These are phyloP conservation scores for Carpinus fangiana DNA, from an alignment of 306 rosid genomes.

Conservation along the genomic window DNA sequence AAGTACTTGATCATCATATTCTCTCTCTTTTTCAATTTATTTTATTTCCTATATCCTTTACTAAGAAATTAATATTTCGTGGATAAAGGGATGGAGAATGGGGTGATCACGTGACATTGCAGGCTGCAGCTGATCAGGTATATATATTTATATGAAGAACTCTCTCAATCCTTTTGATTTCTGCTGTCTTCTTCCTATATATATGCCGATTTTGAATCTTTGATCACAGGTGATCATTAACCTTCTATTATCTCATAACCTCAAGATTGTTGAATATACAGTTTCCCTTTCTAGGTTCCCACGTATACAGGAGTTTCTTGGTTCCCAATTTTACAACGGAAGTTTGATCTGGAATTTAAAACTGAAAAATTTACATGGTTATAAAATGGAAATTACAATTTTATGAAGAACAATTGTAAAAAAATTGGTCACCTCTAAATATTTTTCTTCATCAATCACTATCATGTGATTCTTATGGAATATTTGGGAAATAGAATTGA, in stretches of 20 bases:
- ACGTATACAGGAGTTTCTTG: not conserved
- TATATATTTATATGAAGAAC: slow-evolving; percentile 17
- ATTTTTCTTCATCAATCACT: too few species aligned
- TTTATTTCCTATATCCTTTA: not conserved
- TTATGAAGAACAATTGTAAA: not conserved
- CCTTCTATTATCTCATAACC: not conserved
- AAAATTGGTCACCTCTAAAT: too few species aligned
- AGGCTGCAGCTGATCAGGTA: slow-evolving; percentile 97
- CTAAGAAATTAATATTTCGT: slow-evolving; percentile 7
- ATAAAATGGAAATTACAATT: not conserved
- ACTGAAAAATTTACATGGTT: not conserved
- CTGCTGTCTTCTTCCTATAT: slow-evolving; percentile 17
- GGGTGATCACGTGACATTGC: slow-evolving; percentile 46
- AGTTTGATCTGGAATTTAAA: not conserved
- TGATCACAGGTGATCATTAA: not conserved
- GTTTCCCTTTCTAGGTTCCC: not conserved
- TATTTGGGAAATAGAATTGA: too few species aligned
- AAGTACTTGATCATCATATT: slow-evolving; percentile 41
- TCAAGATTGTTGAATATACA: not conserved
- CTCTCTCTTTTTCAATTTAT: slow-evolving; percentile 7
- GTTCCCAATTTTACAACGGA: not conserved
- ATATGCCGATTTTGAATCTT: not conserved
- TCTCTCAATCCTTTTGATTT: slow-evolving; percentile 2
- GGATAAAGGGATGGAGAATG: slow-evolving; percentile 81
- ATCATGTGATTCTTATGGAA: too few species aligned